These are phyloP conservation scores for Ceratonia siliqua DNA, from an alignment of 306 rosid genomes.

Conservation along the genomic window DNA sequence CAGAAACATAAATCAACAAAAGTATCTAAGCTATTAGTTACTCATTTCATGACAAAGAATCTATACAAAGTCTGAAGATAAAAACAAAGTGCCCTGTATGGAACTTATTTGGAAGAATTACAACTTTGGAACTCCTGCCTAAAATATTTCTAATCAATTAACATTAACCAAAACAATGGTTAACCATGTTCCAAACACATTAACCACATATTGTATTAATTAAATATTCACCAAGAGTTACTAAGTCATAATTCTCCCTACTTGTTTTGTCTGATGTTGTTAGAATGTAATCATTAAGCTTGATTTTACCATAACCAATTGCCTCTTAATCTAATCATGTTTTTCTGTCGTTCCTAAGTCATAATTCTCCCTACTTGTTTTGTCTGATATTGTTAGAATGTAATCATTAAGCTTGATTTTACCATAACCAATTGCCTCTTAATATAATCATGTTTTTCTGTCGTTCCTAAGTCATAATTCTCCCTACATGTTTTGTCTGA, in stretches of 20 bases:
- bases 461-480: not conserved
- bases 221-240: not conserved
- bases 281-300: not conserved
- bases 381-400: not conserved
- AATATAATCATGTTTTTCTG: not conserved
- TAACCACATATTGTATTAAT: not conserved
- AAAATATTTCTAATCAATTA: not conserved
- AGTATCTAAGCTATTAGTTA: not conserved
- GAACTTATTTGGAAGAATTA: not conserved
- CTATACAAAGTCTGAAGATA: not conserved
- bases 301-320: not conserved
- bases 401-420: not conserved
- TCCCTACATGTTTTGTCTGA: not conserved
- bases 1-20: conserved; percentile 10
- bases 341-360: not conserved
- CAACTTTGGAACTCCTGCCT: not conserved
- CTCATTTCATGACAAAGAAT: not conserved
- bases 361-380: not conserved
- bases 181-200: not conserved
- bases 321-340: not conserved
- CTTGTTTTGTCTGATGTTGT: not conserved
- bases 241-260: not conserved
- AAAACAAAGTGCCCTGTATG: not conserved
- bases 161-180: too few species aligned
- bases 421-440: not conserved